These are phyloP conservation scores for Lunularia cruciata DNA, from an alignment of 225 moss, liverwort and hornwort genomes.

Conservation along the genomic window DNA sequence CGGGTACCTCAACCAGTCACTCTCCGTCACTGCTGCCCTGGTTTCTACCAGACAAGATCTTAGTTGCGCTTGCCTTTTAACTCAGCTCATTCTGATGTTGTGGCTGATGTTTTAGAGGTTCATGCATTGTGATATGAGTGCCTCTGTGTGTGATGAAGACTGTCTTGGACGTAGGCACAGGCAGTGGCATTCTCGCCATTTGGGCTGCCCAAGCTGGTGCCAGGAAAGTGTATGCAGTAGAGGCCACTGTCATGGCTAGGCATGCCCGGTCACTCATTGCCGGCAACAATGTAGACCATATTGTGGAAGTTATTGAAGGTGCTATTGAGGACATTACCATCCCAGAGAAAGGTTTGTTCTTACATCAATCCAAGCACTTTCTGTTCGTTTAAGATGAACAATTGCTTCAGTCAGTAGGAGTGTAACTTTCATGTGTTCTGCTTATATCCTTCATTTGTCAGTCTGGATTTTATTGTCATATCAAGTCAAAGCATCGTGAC, in stretches of 20 bases:
- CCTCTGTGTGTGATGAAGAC: slow-evolving; percentile 69
- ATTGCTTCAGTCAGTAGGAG: background rate
- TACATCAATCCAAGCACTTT: no score
- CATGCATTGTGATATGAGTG: slow-evolving; percentile 53
- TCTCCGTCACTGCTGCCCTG: no score
- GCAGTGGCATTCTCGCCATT: slow-evolving; percentile 90
- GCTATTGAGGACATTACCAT: slow-evolving; percentile 77
- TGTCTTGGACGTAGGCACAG: slow-evolving; percentile 92
- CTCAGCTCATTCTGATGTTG: no score
- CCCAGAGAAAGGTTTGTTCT: slow-evolving; percentile 72
- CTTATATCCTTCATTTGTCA: no score
- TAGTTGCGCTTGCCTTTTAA: no score
- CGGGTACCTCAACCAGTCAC: no score
- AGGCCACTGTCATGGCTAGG: slow-evolving; percentile 90
- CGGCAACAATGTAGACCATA: slow-evolving; percentile 66
- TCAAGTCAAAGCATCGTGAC: no score
- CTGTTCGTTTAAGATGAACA: no score
- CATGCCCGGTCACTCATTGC: slow-evolving; percentile 71
- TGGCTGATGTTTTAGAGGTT: slow-evolving; percentile 7
- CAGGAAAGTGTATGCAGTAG: slow-evolving; percentile 83
- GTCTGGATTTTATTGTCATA: no score
- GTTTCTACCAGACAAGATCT: no score
- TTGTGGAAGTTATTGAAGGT: slow-evolving; percentile 91
- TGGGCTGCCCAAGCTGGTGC: slow-evolving; percentile 98
- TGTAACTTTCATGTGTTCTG: no score